A percentile compares a stretch with the other conserved stretches of the same genome.
Evolutionary conservation across 2,329 filamentous ascomycete genomes (phyloP).

Genomic region (Penicillium glabrum): DNA sequence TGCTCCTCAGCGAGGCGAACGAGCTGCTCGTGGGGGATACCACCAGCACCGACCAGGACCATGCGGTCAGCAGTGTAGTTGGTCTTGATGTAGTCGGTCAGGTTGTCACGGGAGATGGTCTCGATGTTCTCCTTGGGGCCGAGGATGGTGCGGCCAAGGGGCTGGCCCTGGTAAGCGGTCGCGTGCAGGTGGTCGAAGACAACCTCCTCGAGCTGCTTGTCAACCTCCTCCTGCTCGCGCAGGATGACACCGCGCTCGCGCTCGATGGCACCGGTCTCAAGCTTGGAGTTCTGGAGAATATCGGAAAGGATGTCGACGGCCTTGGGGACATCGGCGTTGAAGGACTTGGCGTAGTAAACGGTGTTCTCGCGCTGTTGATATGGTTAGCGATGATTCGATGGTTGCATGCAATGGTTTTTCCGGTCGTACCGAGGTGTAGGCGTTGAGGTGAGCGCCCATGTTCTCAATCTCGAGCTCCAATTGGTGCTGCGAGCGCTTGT

Average conservation of each 20-base stretch:
- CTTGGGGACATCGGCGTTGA: slow-evolving; percentile 95
- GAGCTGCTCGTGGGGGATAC: slow-evolving; percentile 88
- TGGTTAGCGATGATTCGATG: slow-evolving; percentile 23
- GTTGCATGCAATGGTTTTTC: slow-evolving; percentile 11
- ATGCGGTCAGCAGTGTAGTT: slow-evolving; percentile 99
- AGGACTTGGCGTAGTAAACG: slow-evolving; percentile 99
- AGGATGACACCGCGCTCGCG: slow-evolving; percentile 98
- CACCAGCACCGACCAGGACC: slow-evolving; percentile 95
- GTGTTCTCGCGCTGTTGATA: slow-evolving; percentile 87
- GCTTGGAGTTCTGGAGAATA: slow-evolving; percentile 98
- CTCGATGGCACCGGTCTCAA: slow-evolving; percentile 89
- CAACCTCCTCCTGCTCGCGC: slow-evolving; percentile 97
- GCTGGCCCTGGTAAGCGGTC: slow-evolving; percentile 95
- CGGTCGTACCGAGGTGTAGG: slow-evolving; percentile 89
- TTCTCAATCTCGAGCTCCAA: slow-evolving; percentile 99
- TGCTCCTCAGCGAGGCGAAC: slow-evolving; percentile 96
- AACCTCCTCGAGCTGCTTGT: slow-evolving; percentile 99
- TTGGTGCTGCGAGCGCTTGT: slow-evolving; percentile 93
- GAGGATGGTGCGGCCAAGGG: slow-evolving; percentile 94
- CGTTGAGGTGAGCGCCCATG: slow-evolving; percentile 98
- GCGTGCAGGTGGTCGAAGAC: slow-evolving; percentile 99
- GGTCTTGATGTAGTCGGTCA: slow-evolving; percentile 95
- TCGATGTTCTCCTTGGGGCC: slow-evolving; percentile 98
- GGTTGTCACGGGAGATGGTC: slow-evolving; percentile 87
- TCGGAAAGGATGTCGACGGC: slow-evolving; percentile 98